A percentile compares a stretch with the other conserved stretches of the same genome.
Conservation (phyloP, 345 rosid genomes). For the Laguncularia racemosa region DNA sequence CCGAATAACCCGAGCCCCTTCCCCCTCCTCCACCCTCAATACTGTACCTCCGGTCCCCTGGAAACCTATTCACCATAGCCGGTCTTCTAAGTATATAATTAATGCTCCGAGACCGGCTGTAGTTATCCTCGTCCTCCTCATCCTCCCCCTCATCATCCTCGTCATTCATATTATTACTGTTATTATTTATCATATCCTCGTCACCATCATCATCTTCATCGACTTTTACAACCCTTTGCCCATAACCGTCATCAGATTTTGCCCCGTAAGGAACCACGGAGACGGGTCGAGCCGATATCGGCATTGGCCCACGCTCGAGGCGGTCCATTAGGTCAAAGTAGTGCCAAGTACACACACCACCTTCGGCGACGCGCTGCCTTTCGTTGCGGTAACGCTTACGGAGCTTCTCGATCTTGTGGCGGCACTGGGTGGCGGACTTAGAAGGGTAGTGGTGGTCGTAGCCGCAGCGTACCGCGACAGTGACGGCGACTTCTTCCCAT, state of each 20-base stretch:
- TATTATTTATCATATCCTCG: not conserved
- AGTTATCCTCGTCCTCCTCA: conserved; percentile 26
- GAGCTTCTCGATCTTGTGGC: conserved; percentile 88
- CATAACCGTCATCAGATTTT: too few species aligned
- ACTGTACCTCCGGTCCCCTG: conserved; percentile 8
- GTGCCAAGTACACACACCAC: conserved; percentile 38
- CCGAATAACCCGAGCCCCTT: conserved; percentile 17
- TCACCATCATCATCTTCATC: conserved; percentile 14
- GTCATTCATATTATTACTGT: conserved; percentile 6
- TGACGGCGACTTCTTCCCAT: conserved; percentile 70
- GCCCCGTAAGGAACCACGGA: conserved; percentile 18
- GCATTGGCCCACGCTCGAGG: conserved; percentile 56
- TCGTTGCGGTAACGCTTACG: conserved; percentile 60
- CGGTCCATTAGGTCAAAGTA: conserved; percentile 64
- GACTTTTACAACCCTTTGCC: conserved; percentile 14
- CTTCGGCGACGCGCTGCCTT: conserved; percentile 24
- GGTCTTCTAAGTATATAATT: conserved; percentile 53
- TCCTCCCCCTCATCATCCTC: conserved; percentile 21
- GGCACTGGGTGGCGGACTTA: conserved; percentile 58
- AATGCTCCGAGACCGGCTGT: conserved; percentile 49
- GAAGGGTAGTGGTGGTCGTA: conserved; percentile 28
- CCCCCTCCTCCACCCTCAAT: conserved; percentile 2
- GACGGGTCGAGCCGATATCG: conserved; percentile 48
- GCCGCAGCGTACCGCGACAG: conserved; percentile 61
- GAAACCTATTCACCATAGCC: conserved; percentile 39